These are phyloP conservation scores for Gigaspora rosea DNA, from an alignment of 192 early-diverging fungal genomes.

Conservation along the genomic window DNA sequence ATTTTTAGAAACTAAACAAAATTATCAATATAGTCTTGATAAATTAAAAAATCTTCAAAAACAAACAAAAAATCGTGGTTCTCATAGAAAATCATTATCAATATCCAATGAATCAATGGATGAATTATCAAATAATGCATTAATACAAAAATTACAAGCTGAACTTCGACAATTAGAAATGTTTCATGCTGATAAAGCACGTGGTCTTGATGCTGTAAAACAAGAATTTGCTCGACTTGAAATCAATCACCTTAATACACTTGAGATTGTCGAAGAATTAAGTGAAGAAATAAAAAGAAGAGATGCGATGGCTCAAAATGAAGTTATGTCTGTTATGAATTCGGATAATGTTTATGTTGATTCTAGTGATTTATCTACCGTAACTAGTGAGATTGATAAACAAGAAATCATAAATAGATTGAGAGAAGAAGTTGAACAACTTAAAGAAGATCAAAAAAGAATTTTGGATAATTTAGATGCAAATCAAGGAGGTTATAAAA, in stretches of 20 bases:
- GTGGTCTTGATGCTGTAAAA: not conserved
- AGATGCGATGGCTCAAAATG: slow-evolving; percentile 8
- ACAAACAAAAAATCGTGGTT: not conserved
- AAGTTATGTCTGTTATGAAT: slow-evolving; percentile 18
- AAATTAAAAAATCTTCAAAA: not conserved
- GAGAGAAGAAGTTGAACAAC: slow-evolving; percentile 26
- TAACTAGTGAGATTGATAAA: slow-evolving; percentile 13
- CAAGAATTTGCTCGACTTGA: slow-evolving; percentile 26
- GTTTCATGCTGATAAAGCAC: slow-evolving; percentile 15
- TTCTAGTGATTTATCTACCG: not conserved
- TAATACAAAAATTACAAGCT: slow-evolving; percentile 25
- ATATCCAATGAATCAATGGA: not conserved
- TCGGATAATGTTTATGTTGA: not conserved
- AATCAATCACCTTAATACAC: not conserved
- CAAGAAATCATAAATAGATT: slow-evolving; percentile 11
- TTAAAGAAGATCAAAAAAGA: slow-evolving; percentile 18
- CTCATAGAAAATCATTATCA: slow-evolving; percentile 4
- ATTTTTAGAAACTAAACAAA: not conserved
- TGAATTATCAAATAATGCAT: not conserved
- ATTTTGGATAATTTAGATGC: slow-evolving; percentile 3
- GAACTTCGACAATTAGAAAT: slow-evolving; percentile 12
- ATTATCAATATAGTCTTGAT: not conserved
- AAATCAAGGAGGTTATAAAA: not conserved
- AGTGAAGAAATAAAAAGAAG: slow-evolving; percentile 30
- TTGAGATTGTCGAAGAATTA: slow-evolving; percentile 31